Conservation (phyloP, 2,329 filamentous ascomycete genomes). For the Penicillium corylophilum region DNA sequence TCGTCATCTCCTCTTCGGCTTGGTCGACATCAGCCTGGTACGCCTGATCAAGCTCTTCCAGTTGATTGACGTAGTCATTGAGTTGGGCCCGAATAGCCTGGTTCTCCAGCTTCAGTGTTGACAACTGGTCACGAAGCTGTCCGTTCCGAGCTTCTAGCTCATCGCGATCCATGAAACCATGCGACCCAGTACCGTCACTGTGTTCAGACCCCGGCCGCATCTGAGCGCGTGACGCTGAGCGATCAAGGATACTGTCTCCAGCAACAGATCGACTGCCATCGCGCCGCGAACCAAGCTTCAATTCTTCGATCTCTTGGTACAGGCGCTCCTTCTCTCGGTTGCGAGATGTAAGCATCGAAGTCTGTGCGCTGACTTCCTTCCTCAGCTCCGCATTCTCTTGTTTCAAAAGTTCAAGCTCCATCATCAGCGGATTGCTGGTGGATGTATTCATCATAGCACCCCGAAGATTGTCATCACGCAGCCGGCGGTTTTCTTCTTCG, state of each 20-base stretch:
- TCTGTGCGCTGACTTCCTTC: conserved; percentile 90
- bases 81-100: conserved; percentile 84
- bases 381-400: conserved; percentile 91
- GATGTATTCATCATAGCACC: conserved; percentile 55
- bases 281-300: conserved; percentile 83
- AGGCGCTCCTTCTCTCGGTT: conserved; percentile 93
- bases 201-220: conserved; percentile 71
- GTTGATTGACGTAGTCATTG: conserved; percentile 74
- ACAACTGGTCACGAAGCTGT: conserved; percentile 80
- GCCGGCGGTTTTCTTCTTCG: conserved; percentile 80
- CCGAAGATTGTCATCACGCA: conserved; percentile 78
- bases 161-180: conserved; percentile 76
- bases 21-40: conserved; percentile 80
- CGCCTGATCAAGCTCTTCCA: conserved; percentile 69
- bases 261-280: conserved; percentile 60
- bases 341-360: conserved; percentile 93
- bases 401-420: conserved; percentile 80
- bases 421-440: conserved; percentile 66
- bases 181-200: conserved; percentile 68
- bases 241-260: conserved; percentile 87
- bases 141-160: conserved; percentile 82
- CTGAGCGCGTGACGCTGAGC: conserved; percentile 84
- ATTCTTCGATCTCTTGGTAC: conserved; percentile 94
- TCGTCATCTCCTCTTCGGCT: conserved; percentile 75
- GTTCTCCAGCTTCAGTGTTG: conserved; percentile 81